Conservation (phyloP, 1,284 basidiomycete species). For the Trametes polyzona region DNA sequence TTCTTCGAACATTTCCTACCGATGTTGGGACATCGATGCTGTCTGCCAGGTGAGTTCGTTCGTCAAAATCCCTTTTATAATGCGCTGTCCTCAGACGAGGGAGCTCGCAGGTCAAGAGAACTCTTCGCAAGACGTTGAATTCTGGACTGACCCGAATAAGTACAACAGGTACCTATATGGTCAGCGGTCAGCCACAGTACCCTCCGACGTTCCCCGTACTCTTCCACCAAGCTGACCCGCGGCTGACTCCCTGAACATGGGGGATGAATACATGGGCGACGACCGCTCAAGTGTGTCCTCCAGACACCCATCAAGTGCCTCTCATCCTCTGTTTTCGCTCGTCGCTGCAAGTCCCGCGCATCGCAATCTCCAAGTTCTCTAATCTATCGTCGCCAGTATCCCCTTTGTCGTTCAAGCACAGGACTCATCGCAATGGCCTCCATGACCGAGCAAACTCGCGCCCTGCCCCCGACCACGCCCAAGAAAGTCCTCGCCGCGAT, state of each 20-base stretch:
- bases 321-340: neutral
- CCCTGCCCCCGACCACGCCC: slow-evolving; percentile 14
- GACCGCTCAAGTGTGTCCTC: neutral
- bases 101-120: no score
- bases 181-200: neutral
- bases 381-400: neutral
- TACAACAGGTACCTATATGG: neutral
- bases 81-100: no score
- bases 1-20: neutral
- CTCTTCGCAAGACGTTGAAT: no score
- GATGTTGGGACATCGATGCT: no score
- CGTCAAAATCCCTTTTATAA: no score
- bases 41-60: no score
- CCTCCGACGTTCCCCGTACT: no score
- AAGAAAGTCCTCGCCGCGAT: slow-evolving; percentile 28
- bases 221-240: neutral
- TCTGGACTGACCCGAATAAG: no score
- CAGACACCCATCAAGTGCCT: slow-evolving; percentile 1
- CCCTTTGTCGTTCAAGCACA: neutral
- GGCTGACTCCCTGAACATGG: neutral
- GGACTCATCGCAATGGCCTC: slow-evolving; percentile 9
- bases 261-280: neutral
- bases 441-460: neutral
- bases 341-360: neutral
- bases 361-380: neutral